Evolutionary conservation across 2,329 filamentous ascomycete genomes (phyloP).

Genomic region (Sphaerostilbella broomeana): DNA sequence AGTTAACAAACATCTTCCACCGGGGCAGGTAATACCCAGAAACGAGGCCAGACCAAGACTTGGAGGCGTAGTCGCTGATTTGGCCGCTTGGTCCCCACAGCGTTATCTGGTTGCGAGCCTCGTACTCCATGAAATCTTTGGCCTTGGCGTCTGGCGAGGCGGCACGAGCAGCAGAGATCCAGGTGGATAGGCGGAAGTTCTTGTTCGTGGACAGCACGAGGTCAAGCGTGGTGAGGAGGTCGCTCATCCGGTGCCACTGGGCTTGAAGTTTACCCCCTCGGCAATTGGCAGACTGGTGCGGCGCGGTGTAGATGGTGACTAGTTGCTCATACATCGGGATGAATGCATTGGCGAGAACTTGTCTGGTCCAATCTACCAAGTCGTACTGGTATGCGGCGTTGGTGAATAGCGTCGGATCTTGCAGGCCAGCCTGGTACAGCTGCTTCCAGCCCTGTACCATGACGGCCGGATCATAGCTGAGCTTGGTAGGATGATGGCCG

Average conservation of each 20-base stretch:
- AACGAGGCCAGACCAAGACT: constrained; percentile 42
- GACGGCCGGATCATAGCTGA: constrained; percentile 34
- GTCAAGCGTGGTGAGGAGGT: constrained; percentile 33
- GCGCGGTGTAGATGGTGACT: constrained; percentile 26
- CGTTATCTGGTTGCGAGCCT: constrained; percentile 45
- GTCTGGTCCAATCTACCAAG: constrained; percentile 42
- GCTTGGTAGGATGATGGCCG: constrained; percentile 35
- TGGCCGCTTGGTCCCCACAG: constrained; percentile 42
- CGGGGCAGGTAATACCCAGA: constrained; percentile 38
- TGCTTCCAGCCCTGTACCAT: constrained; percentile 34
- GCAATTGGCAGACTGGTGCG: too few species aligned
- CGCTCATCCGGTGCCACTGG: too few species aligned
- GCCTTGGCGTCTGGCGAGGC: constrained; percentile 17
- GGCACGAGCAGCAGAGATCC: constrained; percentile 34
- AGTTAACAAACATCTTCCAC: constrained; percentile 40
- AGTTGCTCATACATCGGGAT: constrained; percentile 32
- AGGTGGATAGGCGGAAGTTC: constrained; percentile 36
- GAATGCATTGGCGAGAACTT: constrained; percentile 42
- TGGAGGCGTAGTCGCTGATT: constrained; percentile 44
- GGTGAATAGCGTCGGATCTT: constrained; percentile 30
- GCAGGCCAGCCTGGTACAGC: constrained; percentile 30
- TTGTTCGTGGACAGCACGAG: constrained; percentile 33
- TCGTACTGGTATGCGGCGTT: constrained; percentile 40
- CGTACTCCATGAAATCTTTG: constrained; percentile 35
- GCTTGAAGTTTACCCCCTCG: too few species aligned